A percentile compares a stretch with the other conserved stretches of the same genome.
phyloP scores from a whole-genome alignment of 2,329 filamentous ascomycete species.

The Rachicladosporium sp. region DNA sequence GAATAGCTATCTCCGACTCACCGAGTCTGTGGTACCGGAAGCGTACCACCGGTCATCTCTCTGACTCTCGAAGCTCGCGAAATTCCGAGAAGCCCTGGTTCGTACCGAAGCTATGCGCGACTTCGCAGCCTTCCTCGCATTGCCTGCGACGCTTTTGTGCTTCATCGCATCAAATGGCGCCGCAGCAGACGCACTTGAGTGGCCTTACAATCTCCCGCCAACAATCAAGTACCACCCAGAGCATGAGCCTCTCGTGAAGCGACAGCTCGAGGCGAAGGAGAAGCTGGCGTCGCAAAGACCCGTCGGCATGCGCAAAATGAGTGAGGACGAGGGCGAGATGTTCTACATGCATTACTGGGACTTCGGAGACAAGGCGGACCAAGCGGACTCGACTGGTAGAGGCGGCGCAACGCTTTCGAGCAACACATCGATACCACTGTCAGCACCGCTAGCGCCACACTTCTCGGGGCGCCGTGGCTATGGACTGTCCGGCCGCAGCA shows the following conservation, averaged over 20 bases:
- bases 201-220: conserved; percentile 26
- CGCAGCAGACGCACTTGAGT: conserved; percentile 13
- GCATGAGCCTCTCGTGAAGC: conserved; percentile 31
- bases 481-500: conserved; percentile 5
- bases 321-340: conserved; percentile 58
- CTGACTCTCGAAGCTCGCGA: no score
- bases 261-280: conserved; percentile 29
- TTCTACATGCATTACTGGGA: conserved; percentile 56
- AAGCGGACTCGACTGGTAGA: no score
- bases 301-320: conserved; percentile 60
- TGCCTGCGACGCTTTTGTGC: conserved; percentile 16
- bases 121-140: conserved; percentile 8
- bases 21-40: no score
- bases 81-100: conserved; percentile 1
- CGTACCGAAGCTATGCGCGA: conserved; percentile 11
- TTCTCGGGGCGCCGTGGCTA: conserved; percentile 13
- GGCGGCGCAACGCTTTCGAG: not conserved
- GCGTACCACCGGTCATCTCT: no score
- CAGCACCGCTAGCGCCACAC: conserved; percentile 5
- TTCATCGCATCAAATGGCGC: conserved; percentile 9
- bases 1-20: no score
- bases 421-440: conserved; percentile 3
- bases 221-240: conserved; percentile 37
- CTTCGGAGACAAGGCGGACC: conserved; percentile 24
- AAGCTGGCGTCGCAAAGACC: conserved; percentile 35